Conservation (phyloP, 768 basidiomycete genomes). For the Pleurotus giganteus region DNA sequence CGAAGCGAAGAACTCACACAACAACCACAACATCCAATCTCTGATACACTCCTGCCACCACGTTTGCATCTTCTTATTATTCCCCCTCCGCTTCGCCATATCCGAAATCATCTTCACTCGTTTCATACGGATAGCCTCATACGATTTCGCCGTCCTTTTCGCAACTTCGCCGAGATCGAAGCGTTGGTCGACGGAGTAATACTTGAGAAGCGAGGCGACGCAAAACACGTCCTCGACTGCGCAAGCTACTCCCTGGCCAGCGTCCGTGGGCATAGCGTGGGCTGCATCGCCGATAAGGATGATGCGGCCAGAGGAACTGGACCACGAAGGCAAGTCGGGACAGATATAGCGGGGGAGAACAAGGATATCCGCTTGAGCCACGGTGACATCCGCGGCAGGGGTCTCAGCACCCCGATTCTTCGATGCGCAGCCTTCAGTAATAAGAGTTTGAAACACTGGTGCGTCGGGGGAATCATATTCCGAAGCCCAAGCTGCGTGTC, state of each 20-base stretch:
- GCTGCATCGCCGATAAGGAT: constrained; percentile 43
- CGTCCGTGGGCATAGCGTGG: constrained; percentile 41
- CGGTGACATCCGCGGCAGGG: constrained; percentile 13
- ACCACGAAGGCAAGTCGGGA: constrained; percentile 34
- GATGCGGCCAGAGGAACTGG: constrained; percentile 27
- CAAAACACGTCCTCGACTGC: constrained; percentile 39
- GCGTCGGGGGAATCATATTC: constrained; percentile 26
- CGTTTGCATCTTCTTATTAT: constrained; percentile 28
- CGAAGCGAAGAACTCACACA: constrained; percentile 24
- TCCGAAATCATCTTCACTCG: constrained; percentile 31
- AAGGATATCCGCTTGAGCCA: constrained; percentile 16
- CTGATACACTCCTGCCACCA: constrained; percentile 30
- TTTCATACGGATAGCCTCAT: constrained; percentile 31
- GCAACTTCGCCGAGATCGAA: constrained; percentile 17
- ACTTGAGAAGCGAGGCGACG: constrained; percentile 32
- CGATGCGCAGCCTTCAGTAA: constrained; percentile 24
- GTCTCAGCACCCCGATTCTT: neutral
- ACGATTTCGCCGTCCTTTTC: constrained; percentile 23
- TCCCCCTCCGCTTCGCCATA: constrained; percentile 27
- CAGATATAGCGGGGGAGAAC: constrained; percentile 36
- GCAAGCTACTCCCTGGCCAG: constrained; percentile 39
- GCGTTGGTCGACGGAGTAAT: constrained; percentile 21
- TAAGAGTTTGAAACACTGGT: constrained; percentile 24
- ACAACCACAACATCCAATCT: constrained; percentile 29
- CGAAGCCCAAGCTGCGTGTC: constrained; percentile 33